Evolutionary conservation across 1,139 yeast species (phyloP).

Genomic region (Sugiyamaella paludigena): DNA sequence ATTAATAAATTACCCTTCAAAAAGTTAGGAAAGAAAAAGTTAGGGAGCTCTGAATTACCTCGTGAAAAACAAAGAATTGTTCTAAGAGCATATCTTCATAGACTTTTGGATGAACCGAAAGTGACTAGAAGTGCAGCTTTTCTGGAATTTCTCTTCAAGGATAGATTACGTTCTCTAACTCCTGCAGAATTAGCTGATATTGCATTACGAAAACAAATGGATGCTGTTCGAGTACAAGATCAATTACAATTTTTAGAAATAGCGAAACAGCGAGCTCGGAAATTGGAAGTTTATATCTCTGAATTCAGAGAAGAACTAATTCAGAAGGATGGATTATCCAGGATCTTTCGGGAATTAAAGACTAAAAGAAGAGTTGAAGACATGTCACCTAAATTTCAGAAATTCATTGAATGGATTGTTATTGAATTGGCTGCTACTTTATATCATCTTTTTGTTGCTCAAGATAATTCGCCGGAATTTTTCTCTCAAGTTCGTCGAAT

Average conservation of each 20-base stretch:
- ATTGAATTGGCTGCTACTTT: slow-evolving; percentile 81
- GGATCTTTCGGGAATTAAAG: slow-evolving; percentile 64
- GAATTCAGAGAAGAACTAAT: slow-evolving; percentile 52
- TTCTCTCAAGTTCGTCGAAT: slow-evolving; percentile 64
- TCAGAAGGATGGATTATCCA: slow-evolving; percentile 49
- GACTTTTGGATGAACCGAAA: slow-evolving; percentile 53
- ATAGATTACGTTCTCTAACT: slow-evolving; percentile 39
- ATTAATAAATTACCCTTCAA: slow-evolving; percentile 1
- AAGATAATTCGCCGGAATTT: slow-evolving; percentile 73
- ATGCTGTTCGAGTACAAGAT: slow-evolving; percentile 56
- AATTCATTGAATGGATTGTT: slow-evolving; percentile 77
- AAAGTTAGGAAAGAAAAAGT: background rate
- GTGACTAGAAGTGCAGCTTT: slow-evolving; percentile 54
- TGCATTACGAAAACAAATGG: slow-evolving; percentile 56
- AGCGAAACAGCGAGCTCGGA: slow-evolving; percentile 49
- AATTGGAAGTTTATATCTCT: slow-evolving; percentile 52
- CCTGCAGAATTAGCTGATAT: slow-evolving; percentile 54
- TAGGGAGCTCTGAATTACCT: background rate
- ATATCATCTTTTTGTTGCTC: slow-evolving; percentile 74
- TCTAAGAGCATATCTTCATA: slow-evolving; percentile 65
- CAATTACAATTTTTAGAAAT: slow-evolving; percentile 72
- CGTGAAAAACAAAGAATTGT: slow-evolving; percentile 75
- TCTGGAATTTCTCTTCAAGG: slow-evolving; percentile 50
- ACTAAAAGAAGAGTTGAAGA: slow-evolving; percentile 51
- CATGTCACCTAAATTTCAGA: slow-evolving; percentile 63